Evolutionary conservation across 768 basidiomycete species (phyloP).

Genomic region (Boletus vinaceobasis): DNA sequence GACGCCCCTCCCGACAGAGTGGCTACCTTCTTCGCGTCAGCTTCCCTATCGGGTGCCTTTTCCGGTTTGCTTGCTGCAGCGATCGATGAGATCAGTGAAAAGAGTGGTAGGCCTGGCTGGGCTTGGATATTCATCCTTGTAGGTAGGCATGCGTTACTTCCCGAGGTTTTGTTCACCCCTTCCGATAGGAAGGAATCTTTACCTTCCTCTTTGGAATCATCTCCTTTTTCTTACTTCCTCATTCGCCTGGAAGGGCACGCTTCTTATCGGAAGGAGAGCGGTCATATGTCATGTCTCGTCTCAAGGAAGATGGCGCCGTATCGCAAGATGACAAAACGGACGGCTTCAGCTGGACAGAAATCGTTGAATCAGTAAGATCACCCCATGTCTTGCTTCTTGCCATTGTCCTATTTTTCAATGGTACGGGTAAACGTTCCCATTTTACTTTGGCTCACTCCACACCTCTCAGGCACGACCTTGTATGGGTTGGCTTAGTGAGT

Average conservation of each 20-base stretch:
- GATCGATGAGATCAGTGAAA: conserved; percentile 53
- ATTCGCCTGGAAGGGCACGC: conserved; percentile 39
- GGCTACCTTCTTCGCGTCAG: conserved; percentile 38
- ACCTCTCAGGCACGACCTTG: conserved; percentile 15
- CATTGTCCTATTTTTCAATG: conserved; percentile 51
- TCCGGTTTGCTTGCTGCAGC: conserved; percentile 62
- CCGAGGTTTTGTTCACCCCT: not conserved
- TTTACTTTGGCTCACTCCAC: not conserved
- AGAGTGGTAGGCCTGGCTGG: conserved; percentile 53
- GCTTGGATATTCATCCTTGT: conserved; percentile 58
- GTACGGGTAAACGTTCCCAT: conserved; percentile 25
- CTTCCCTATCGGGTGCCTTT: conserved; percentile 57
- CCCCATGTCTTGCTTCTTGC: conserved; percentile 55
- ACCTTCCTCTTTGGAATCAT: conserved; percentile 54
- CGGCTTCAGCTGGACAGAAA: conserved; percentile 56
- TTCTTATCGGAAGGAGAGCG: conserved; percentile 56
- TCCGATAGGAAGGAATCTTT: conserved; percentile 53
- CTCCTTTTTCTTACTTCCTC: conserved; percentile 49
- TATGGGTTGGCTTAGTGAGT: conserved; percentile 24
- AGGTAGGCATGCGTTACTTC: not conserved
- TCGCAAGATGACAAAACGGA: conserved; percentile 43
- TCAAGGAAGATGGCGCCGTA: conserved; percentile 30
- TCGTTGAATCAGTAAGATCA: conserved; percentile 43
- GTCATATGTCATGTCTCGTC: conserved; percentile 35
- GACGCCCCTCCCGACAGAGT: conserved; percentile 23